These are phyloP conservation scores for Helminthosporium solani DNA, from an alignment of 2,329 filamentous ascomycete genomes.

Conservation along the genomic window DNA sequence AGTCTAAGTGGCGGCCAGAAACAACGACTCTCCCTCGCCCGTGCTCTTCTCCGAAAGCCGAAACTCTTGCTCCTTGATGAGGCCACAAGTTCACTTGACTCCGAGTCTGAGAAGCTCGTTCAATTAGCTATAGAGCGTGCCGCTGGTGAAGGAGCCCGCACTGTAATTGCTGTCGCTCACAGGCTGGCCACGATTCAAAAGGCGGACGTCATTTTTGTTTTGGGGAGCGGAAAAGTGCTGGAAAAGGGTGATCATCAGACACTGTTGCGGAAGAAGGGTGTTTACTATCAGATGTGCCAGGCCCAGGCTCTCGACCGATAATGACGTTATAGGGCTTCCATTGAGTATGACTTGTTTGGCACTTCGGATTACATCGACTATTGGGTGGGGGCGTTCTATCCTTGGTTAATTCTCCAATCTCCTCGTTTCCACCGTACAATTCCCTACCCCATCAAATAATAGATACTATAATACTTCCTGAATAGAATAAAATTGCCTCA, in stretches of 20 bases:
- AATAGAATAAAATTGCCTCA: too few species aligned
- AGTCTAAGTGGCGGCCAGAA: slow-evolving; percentile 32
- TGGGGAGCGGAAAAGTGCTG: slow-evolving; percentile 26
- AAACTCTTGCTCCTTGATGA: slow-evolving; percentile 31
- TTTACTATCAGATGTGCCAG: slow-evolving; percentile 44
- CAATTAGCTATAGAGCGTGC: slow-evolving; percentile 26
- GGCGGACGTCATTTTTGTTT: slow-evolving; percentile 30
- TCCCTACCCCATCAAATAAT: too few species aligned
- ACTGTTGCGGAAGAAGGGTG: slow-evolving; percentile 29
- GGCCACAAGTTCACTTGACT: slow-evolving; percentile 22
- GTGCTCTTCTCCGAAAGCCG: slow-evolving; percentile 28
- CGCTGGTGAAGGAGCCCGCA: slow-evolving; percentile 18
- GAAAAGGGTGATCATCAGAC: slow-evolving; percentile 32
- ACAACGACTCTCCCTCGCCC: slow-evolving; percentile 27
- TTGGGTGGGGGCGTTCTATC: too few species aligned
- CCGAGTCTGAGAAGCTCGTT: slow-evolving; percentile 24
- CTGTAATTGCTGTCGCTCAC: slow-evolving; percentile 29
- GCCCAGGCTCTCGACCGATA: slow-evolving; percentile 41
- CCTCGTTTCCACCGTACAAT: too few species aligned
- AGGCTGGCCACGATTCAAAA: slow-evolving; percentile 32
- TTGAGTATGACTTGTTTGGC: too few species aligned
- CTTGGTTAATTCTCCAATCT: too few species aligned
- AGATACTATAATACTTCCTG: too few species aligned
- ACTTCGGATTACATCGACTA: too few species aligned
- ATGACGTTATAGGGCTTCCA: not conserved